These are phyloP conservation scores for Paramecium sexaurelia DNA, from an alignment of 73 alveolate genomes.

Conservation along the genomic window DNA sequence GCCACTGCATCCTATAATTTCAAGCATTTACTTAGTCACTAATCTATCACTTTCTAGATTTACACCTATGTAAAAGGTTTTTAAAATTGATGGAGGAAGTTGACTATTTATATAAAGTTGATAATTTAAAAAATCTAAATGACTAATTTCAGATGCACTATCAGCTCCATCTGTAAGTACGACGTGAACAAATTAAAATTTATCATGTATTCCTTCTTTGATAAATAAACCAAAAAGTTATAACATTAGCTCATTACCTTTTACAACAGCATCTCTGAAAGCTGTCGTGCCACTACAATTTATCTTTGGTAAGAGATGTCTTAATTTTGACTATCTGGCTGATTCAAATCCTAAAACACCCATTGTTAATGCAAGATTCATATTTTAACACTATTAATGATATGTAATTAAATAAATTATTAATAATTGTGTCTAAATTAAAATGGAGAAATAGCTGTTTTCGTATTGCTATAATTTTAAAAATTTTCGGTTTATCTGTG, in stretches of 20 bases:
- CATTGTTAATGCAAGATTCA: background rate
- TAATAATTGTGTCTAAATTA: no score
- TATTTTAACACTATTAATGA: background rate
- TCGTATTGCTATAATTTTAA: no score
- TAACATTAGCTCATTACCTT: background rate
- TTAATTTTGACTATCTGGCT: background rate
- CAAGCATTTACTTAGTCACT: background rate
- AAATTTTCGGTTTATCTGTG: no score
- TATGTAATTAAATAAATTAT: background rate
- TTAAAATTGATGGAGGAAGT: background rate
- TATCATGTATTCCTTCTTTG: background rate
- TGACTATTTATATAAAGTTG: background rate
- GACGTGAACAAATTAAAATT: background rate
- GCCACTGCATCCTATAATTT: background rate
- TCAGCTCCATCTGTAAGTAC: conserved; percentile 38
- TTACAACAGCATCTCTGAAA: background rate
- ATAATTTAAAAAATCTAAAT: background rate
- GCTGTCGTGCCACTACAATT: background rate
- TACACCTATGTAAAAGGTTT: conserved; percentile 26
- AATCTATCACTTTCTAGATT: background rate
- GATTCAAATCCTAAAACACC: conserved; percentile 7
- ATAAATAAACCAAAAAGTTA: background rate
- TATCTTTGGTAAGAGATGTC: background rate
- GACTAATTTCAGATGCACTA: background rate
- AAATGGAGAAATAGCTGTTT: no score